phyloP scores from a whole-genome alignment of 192 early-diverging fungal species.

The Ambispora gerdemannii region DNA sequence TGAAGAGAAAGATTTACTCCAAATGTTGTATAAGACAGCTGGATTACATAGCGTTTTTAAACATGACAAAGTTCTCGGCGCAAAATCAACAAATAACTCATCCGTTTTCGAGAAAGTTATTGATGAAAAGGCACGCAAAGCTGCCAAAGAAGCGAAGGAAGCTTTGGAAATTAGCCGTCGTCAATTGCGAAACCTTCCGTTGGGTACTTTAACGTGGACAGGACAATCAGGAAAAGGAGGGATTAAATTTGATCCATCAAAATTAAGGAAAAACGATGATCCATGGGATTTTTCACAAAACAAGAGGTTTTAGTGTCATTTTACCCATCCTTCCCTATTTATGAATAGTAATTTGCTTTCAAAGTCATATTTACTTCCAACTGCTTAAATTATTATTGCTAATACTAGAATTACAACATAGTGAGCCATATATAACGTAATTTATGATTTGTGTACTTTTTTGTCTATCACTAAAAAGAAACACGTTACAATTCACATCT shows the following conservation, averaged over 20 bases:
- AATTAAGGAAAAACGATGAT: background rate
- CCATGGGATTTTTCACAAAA: background rate
- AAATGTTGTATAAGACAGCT: conserved; percentile 75
- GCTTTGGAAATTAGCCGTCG: conserved; percentile 74
- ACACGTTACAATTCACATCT: too few species aligned
- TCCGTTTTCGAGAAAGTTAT: background rate
- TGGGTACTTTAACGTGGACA: conserved; percentile 88
- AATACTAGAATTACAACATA: too few species aligned
- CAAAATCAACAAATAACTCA: background rate
- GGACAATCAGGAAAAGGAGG: conserved; percentile 71
- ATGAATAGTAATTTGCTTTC: too few species aligned
- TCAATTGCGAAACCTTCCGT: conserved; percentile 54
- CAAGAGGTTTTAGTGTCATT: background rate
- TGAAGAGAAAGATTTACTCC: conserved; percentile 62
- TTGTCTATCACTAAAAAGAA: too few species aligned
- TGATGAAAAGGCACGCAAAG: conserved; percentile 53
- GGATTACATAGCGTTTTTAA: conserved; percentile 87
- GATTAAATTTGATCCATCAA: background rate
- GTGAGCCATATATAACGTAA: too few species aligned
- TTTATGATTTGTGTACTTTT: too few species aligned
- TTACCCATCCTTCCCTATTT: too few species aligned
- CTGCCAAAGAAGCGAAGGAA: conserved; percentile 75
- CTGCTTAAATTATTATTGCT: too few species aligned
- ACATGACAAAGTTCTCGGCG: conserved; percentile 84
- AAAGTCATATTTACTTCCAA: too few species aligned